Evolutionary conservation across 345 rosid genomes (phyloP).

Genomic region (Geranium brycei): DNA sequence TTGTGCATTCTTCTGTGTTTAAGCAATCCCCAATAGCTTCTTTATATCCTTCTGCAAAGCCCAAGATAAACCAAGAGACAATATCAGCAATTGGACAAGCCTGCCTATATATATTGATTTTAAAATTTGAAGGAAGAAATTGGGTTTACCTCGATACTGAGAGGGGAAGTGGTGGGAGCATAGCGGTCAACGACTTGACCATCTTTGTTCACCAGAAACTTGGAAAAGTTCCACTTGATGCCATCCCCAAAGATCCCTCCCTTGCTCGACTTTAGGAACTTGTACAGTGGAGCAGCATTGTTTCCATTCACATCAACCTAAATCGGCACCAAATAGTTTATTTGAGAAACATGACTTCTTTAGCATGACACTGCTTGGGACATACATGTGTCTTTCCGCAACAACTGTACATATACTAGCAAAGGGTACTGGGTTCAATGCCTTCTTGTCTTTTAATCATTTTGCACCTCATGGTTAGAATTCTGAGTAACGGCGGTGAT

Average conservation of each 20-base stretch:
- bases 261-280: slow-evolving; percentile 73
- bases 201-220: slow-evolving; percentile 69
- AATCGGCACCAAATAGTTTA: background rate
- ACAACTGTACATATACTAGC: no score
- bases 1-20: background rate
- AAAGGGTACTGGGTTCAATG: no score
- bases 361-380: background rate
- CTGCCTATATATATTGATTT: background rate
- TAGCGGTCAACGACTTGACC: slow-evolving; percentile 71
- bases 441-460: no score
- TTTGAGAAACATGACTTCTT: background rate
- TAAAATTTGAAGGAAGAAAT: background rate
- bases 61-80: background rate
- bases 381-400: no score
- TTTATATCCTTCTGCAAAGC: slow-evolving; percentile 9
- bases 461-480: no score
- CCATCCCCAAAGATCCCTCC: slow-evolving; percentile 57
- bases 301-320: slow-evolving; percentile 85
- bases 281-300: slow-evolving; percentile 63
- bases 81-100: background rate
- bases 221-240: slow-evolving; percentile 84
- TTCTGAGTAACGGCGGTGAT: no score
- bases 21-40: slow-evolving; percentile 13
- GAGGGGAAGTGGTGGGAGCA: slow-evolving; percentile 90
- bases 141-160: slow-evolving; percentile 64